Conservation (phyloP, 164 flowering plant genomes). For the Liriodendron chinense region DNA sequence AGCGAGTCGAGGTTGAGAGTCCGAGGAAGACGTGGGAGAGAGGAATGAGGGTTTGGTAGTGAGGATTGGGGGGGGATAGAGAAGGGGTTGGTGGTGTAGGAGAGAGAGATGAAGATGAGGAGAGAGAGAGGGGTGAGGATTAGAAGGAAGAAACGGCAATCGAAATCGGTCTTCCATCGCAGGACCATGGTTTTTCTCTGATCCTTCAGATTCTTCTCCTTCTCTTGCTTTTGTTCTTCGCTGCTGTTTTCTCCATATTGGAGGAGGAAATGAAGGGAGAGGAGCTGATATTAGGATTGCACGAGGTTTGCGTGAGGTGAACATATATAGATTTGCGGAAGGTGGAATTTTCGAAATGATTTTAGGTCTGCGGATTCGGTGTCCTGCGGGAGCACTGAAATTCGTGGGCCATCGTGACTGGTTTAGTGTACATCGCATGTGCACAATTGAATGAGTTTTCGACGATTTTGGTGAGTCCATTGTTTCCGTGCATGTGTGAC, state of each 20-base stretch:
- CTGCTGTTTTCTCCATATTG: background rate
- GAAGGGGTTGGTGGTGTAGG: slow-evolving; percentile 20
- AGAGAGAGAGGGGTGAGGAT: slow-evolving; percentile 35
- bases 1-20: slow-evolving; percentile 8
- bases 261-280: background rate
- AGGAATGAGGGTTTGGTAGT: slow-evolving; percentile 2
- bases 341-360: no score
- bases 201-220: slow-evolving; percentile 5
- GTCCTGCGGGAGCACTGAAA: no score
- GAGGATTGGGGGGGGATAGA: slow-evolving; percentile 24
- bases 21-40: slow-evolving; percentile 1
- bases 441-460: no score
- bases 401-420: no score
- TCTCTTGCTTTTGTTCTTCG: background rate
- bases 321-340: background rate
- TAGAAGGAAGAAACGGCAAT: slow-evolving; percentile 39
- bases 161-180: slow-evolving; percentile 36
- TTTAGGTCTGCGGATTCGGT: no score
- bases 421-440: no score
- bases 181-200: background rate
- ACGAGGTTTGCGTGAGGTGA: slow-evolving; percentile 2
- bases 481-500: no score
- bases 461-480: no score
- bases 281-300: background rate
- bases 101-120: slow-evolving; percentile 36